Conservation (phyloP, 2,329 filamentous ascomycete species). For the Calonectria leucothoes region DNA sequence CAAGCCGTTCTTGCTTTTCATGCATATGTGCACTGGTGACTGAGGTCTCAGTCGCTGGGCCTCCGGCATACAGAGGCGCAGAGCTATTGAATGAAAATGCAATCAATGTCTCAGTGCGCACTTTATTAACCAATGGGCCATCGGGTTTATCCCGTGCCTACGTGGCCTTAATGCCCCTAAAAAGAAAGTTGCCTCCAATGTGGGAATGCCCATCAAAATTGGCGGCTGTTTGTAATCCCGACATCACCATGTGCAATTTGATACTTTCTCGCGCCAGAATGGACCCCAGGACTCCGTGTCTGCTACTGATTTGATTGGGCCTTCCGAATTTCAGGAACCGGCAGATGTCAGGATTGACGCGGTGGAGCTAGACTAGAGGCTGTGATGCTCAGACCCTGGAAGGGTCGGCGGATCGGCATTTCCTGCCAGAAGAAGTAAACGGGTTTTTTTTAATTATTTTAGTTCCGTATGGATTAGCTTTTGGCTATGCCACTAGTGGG, state of each 20-base stretch:
- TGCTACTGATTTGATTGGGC: slow-evolving; percentile 11
- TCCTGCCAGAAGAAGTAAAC: neutral
- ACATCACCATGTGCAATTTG: neutral
- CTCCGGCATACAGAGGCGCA: neutral
- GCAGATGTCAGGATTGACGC: neutral
- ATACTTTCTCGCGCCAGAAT: neutral
- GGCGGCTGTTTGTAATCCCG: neutral
- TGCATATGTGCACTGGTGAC: neutral
- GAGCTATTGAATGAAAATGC: neutral
- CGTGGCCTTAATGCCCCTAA: neutral
- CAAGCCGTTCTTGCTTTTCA: neutral
- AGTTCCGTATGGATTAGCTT: neutral
- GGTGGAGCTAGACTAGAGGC: slow-evolving; percentile 20
- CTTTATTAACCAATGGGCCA: neutral
- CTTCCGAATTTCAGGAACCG: slow-evolving; percentile 14
- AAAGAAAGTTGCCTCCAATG: neutral
- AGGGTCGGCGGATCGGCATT: slow-evolving; percentile 14
- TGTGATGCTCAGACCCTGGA: slow-evolving; percentile 14
- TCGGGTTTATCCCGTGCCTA: neutral
- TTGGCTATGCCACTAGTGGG: neutral
- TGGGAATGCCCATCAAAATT: neutral
- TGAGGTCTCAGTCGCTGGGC: neutral
- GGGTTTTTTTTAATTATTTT: no score
- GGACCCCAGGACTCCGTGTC: neutral
- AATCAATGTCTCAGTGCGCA: neutral